Percentiles rank a stretch among this genome's conserved stretches.
phyloP scores from a whole-genome alignment of 306 rosid species.

The Acmispon strigosus region DNA sequence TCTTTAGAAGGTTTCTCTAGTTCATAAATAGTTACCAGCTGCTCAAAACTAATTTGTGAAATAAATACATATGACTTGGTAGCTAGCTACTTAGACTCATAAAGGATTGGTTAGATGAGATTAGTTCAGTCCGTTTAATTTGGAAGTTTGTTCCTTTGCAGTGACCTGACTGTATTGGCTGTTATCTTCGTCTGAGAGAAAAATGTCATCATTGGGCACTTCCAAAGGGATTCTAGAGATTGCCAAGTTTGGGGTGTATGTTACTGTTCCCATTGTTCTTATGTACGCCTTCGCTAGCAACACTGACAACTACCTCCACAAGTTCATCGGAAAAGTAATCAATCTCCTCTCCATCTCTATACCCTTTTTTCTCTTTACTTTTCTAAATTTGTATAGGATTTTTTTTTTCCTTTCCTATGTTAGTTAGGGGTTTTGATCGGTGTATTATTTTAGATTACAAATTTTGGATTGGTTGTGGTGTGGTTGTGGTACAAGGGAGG shows the following conservation, averaged over 20 bases:
- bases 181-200: no score
- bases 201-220: slow-evolving; percentile 66
- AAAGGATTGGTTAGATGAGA: no score
- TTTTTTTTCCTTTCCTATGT: background rate
- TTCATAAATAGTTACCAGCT: no score
- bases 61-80: no score
- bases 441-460: background rate
- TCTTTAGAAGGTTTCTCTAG: no score
- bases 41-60: no score
- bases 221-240: slow-evolving; percentile 78
- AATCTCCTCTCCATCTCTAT: background rate
- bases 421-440: background rate
- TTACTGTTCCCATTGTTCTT: slow-evolving; percentile 61
- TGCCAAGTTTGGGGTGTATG: slow-evolving; percentile 80
- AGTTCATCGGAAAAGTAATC: slow-evolving; percentile 71
- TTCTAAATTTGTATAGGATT: background rate
- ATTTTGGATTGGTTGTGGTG: background rate
- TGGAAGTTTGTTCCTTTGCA: no score
- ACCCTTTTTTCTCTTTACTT: no score
- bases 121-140: no score
- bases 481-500: background rate
- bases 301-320: slow-evolving; percentile 47
- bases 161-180: no score
- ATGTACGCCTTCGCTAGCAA: slow-evolving; percentile 76
- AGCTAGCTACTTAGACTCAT: no score